Evolutionary conservation across 306 rosid genomes (phyloP).

Genomic region (Medicago ruthenica): DNA sequence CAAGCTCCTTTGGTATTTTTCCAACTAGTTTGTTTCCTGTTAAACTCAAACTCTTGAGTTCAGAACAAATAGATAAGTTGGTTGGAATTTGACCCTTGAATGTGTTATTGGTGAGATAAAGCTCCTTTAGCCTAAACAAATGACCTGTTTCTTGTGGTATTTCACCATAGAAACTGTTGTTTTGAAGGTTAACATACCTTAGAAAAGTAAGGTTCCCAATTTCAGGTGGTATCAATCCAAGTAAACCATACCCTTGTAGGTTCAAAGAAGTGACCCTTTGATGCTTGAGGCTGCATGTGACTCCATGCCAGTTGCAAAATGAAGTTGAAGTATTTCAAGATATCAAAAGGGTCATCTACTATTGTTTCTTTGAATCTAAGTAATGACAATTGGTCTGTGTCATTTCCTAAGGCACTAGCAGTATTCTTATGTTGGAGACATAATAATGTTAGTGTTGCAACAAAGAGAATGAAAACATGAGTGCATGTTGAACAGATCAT

Average conservation of each 20-base stretch:
- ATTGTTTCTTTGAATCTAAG: constrained; percentile 46
- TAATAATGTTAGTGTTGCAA: not conserved
- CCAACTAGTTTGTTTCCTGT: constrained; percentile 41
- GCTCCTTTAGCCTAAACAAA: constrained; percentile 43
- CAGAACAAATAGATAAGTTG: constrained; percentile 46
- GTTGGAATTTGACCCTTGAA: constrained; percentile 50
- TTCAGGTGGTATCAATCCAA: constrained; percentile 51
- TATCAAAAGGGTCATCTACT: constrained; percentile 31
- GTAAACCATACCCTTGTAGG: constrained; percentile 39
- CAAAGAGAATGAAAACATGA: constrained; percentile 33
- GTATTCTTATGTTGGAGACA: constrained; percentile 26
- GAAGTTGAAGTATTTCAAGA: constrained; percentile 46
- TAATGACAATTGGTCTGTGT: constrained; percentile 45
- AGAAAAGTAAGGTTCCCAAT: constrained; percentile 56
- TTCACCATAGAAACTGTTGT: constrained; percentile 44
- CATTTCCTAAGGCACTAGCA: constrained; percentile 44
- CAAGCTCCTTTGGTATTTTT: constrained; percentile 43
- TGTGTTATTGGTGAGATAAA: constrained; percentile 38
- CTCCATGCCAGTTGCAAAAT: constrained; percentile 46
- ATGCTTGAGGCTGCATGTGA: constrained; percentile 45
- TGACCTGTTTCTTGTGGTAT: constrained; percentile 50
- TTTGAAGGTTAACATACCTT: constrained; percentile 42
- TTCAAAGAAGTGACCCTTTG: constrained; percentile 47
- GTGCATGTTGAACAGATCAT: constrained; percentile 7
- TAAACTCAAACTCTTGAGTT: constrained; percentile 33